Evolutionary conservation across 495 filamentous ascomycete genomes (phyloP).

Genomic region (Xylaria curta): DNA sequence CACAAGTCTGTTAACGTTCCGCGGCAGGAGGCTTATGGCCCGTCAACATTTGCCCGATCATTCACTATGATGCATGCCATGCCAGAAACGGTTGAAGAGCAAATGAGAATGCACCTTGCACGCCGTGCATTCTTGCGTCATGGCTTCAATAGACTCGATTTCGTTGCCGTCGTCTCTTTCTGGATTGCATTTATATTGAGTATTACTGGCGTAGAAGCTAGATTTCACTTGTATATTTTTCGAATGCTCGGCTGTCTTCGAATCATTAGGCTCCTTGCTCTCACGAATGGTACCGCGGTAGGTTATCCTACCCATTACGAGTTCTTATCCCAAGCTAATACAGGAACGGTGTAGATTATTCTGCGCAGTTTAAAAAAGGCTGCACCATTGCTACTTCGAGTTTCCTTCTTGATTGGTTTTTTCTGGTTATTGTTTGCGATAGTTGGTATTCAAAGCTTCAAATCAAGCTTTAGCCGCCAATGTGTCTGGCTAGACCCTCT

Average conservation of each 20-base stretch:
- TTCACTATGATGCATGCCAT: constrained; percentile 76
- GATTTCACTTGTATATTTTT: constrained; percentile 83
- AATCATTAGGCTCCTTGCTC: constrained; percentile 82
- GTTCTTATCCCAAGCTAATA: constrained; percentile 18
- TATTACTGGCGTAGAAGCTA: constrained; percentile 67
- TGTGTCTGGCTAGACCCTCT: constrained; percentile 83
- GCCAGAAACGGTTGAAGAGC: constrained; percentile 73
- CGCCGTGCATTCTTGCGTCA: constrained; percentile 93
- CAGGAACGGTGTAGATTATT: constrained; percentile 67
- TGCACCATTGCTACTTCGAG: constrained; percentile 89
- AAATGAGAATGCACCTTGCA: constrained; percentile 82
- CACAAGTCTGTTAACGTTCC: constrained; percentile 65
- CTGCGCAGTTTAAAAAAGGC: constrained; percentile 94
- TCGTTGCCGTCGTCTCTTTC: constrained; percentile 93
- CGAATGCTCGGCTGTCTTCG: constrained; percentile 94
- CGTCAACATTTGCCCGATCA: constrained; percentile 78
- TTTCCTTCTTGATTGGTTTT: constrained; percentile 95
- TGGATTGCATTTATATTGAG: constrained; percentile 86
- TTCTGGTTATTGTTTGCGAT: constrained; percentile 99
- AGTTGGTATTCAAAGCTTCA: constrained; percentile 96
- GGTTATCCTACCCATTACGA: constrained; percentile 32
- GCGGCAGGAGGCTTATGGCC: constrained; percentile 49
- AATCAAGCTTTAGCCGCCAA: constrained; percentile 84
- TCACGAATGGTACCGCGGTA: constrained; percentile 91
- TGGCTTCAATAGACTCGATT: constrained; percentile 93